A percentile compares a stretch with the other conserved stretches of the same genome.
These are phyloP conservation scores for Chalaropsis ovoidea DNA, from an alignment of 2,329 filamentous ascomycete genomes.

Conservation along the genomic window DNA sequence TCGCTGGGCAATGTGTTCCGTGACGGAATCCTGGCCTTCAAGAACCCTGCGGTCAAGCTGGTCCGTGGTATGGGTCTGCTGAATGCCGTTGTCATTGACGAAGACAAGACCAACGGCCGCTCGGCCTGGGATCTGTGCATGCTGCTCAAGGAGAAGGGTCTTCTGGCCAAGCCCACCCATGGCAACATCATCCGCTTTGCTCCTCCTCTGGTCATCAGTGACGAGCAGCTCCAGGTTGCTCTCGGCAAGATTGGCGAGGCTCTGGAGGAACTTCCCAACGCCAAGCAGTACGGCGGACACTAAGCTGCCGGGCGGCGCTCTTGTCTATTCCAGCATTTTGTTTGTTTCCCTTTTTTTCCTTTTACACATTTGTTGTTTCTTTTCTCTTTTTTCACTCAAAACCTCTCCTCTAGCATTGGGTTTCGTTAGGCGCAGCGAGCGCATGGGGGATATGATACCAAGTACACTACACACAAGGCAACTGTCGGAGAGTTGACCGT, in stretches of 20 bases:
- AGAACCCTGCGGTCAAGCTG: conserved; percentile 67
- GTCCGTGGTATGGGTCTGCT: conserved; percentile 88
- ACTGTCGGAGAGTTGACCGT: conserved; percentile 14
- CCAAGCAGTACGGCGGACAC: conserved; percentile 34
- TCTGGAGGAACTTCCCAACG: conserved; percentile 64
- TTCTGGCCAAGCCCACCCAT: conserved; percentile 95
- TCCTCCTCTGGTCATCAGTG: conserved; percentile 89
- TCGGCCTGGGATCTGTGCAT: conserved; percentile 95
- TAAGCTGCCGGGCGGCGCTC: conserved; percentile 27
- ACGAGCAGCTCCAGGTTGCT: conserved; percentile 70
- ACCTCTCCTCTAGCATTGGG: conserved; percentile 16
- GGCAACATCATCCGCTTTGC: conserved; percentile 97
- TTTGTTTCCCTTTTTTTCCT: conserved; percentile 1
- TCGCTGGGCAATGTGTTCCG: conserved; percentile 74
- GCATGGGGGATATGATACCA: conserved; percentile 22
- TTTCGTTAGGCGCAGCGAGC: conserved; percentile 7
- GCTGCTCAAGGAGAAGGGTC: conserved; percentile 86
- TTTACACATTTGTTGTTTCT: neutral
- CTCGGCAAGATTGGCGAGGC: conserved; percentile 72
- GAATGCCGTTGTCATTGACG: conserved; percentile 94
- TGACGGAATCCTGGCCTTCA: conserved; percentile 61
- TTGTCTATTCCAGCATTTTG: conserved; percentile 10
- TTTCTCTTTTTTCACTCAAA: conserved; percentile 9
- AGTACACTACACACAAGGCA: conserved; percentile 17
- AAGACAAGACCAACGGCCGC: conserved; percentile 71